Evolutionary conservation across 2,329 filamentous ascomycete genomes (phyloP).

Genomic region (Aspergillus tubingensis): DNA sequence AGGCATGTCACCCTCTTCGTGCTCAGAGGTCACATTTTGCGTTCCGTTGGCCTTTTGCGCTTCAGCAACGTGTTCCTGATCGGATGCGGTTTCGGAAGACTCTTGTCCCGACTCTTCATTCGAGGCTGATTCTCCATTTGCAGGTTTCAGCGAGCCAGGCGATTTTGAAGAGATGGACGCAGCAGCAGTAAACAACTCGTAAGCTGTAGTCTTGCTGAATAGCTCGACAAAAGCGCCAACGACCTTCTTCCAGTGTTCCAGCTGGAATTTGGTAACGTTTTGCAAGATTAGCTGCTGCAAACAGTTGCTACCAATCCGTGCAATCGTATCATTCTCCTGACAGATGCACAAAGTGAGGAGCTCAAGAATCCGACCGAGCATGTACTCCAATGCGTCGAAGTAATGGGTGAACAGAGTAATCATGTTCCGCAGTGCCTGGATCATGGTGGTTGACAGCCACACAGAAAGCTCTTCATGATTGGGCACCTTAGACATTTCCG

Average conservation of each 20-base stretch:
- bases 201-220: slow-evolving; percentile 90
- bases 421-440: slow-evolving; percentile 96
- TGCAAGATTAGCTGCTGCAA: slow-evolving; percentile 94
- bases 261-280: slow-evolving; percentile 88
- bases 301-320: slow-evolving; percentile 96
- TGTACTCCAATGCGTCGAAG: slow-evolving; percentile 92
- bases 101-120: slow-evolving; percentile 31
- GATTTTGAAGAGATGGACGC: slow-evolving; percentile 48
- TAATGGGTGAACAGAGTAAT: slow-evolving; percentile 99
- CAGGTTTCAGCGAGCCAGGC: slow-evolving; percentile 27
- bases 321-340: slow-evolving; percentile 98
- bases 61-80: slow-evolving; percentile 26
- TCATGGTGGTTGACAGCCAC: slow-evolving; percentile 99
- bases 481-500: slow-evolving; percentile 91
- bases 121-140: slow-evolving; percentile 31
- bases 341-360: slow-evolving; percentile 94
- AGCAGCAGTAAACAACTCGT: slow-evolving; percentile 89
- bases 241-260: slow-evolving; percentile 89
- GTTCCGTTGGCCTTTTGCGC: slow-evolving; percentile 32
- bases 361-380: slow-evolving; percentile 96
- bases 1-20: slow-evolving; percentile 38
- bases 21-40: slow-evolving; percentile 31
- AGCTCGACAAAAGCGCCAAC: slow-evolving; percentile 94
- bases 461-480: slow-evolving; percentile 97
- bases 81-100: slow-evolving; percentile 22